Base-by-base conservation (phyloP, 177 flowering plant species). In the Vitis hybrid region DNA sequence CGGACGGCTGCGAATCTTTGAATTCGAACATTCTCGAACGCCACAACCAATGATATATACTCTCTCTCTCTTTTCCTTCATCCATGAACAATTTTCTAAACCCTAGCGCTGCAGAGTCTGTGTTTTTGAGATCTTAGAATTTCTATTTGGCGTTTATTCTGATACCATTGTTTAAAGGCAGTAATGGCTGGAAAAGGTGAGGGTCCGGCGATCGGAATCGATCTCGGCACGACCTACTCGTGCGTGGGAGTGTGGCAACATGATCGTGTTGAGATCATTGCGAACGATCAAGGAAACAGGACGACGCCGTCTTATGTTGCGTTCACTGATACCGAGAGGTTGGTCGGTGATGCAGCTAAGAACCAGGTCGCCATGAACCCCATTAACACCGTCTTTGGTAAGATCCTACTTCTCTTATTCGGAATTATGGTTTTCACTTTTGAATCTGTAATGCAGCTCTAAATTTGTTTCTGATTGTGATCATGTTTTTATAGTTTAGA, bases 311-410 rank as follows among this genome's bases (percentile, higher is more conserved):
- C 84, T 10, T 83, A 81, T 26, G 86, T 83, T 9, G 86, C 69
- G 1, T 83, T 83, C 76, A 83, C 86, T 50, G 84, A 81, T 59
- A 51, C 84, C 14, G 81, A 81, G 66, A 74, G 81, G 16, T 52
- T 81, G 58, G 76, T 81, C 53, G 84, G 84, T 13, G 82, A 83
- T 64, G 86, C 84, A 9, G 86, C 86, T 5, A 83, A 83, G 78
- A 83, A 80, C 21, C 86, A 83, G 72, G 84, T 78, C 56, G 81
- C 84, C 63, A 83, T 81, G 84, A 81, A 83, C 75, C 86, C 86
- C 2, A 64, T 56, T 15, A 83, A 83, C 80, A 78, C 84, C 11
- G 83, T 83, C 16, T 83, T 83, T 48, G 86, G 86, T 83, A 70
- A 68, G 81, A 26, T 67, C 16, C 10, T 5, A 14, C 19, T 57